Evolutionary conservation across 225 moss, liverwort and hornwort species (phyloP), one percentile per base, ranked within the genome.

Genomic region (Lunularia cruciata): DNA sequence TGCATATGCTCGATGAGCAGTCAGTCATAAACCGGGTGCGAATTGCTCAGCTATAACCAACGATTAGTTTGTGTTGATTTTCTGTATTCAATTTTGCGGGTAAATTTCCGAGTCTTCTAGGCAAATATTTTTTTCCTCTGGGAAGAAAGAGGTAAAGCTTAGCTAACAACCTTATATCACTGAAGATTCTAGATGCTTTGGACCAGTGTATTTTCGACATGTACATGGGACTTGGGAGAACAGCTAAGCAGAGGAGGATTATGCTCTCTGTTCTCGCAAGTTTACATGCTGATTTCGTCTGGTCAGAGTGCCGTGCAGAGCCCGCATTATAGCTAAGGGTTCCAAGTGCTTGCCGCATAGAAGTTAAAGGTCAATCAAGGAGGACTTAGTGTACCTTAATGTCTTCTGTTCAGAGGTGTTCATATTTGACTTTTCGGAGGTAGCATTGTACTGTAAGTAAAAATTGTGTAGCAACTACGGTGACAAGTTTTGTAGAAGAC

Each of bases 1-100:
- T 96, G 83, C 89, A 96, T 75, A 88, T 92, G 8, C 67, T 96
- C 46, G 92, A 92, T 58, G 95, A 96, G 77, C 68, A 81, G 2
- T 73, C 89, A 37, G 92, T 96, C 11, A 83, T 73, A 28, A 78
- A 81, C 51, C 64, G 90, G 13, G 85, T 92, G 0, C 72, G 87
- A 65, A 90, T 96, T 62, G 95, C 95, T 51, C 92, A 90, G 78
- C 85, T 96, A 60, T 94, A 79, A 84, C 32, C 20, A 37, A 19
- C 33, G 0, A 3, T 0, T 35, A 1, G 43, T 62, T 35, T 46
- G 34, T 53, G 35, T 37, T 63, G 57, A 34, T 57, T 35, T 51
- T 27, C 19, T 26, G 28, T 47, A 43, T 40, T 39, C 65, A 47
- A 23, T 47, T 43, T 60, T 56, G 65, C 39, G 35, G 32, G 40